Evolutionary conservation across 2,329 filamentous ascomycete species (phyloP).

Genomic region (Neonectria hederae): DNA sequence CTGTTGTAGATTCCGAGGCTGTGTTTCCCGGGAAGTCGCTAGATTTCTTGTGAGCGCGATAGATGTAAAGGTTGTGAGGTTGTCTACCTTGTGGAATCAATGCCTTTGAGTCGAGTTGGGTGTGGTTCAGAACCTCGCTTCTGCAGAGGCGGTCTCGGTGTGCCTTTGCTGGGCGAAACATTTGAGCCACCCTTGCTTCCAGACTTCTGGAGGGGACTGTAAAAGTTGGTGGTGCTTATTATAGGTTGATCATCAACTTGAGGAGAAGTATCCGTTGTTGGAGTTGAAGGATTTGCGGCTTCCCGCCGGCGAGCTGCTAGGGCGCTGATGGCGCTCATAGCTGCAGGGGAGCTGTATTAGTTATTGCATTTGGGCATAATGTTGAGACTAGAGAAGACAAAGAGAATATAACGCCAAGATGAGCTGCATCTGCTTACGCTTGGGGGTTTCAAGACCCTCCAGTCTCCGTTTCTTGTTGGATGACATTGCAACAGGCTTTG

Average conservation of each 20-base stretch:
- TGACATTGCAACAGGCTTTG: constrained; percentile 34
- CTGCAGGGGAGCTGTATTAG: constrained; percentile 20
- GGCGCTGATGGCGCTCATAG: constrained; percentile 50
- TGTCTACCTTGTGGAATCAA: constrained; percentile 28
- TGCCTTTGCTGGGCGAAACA: constrained; percentile 32
- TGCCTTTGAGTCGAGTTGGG: constrained; percentile 20
- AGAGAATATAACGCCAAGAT: neutral
- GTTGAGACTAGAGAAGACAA: neutral
- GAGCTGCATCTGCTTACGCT: constrained; percentile 39
- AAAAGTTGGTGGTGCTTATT: constrained; percentile 41
- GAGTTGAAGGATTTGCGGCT: constrained; percentile 25
- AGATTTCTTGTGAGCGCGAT: constrained; percentile 10
- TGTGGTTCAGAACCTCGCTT: constrained; percentile 25
- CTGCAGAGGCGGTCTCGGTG: constrained; percentile 21
- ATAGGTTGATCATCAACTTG: constrained; percentile 34
- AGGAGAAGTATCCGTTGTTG: constrained; percentile 16
- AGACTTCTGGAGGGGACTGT: constrained; percentile 41
- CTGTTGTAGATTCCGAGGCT: constrained; percentile 9
- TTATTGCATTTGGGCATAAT: neutral
- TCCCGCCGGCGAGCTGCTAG: constrained; percentile 48
- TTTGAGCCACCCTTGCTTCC: constrained; percentile 19
- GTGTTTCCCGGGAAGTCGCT: constrained; percentile 11
- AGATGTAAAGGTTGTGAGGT: neutral
- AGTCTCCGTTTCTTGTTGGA: constrained; percentile 49
- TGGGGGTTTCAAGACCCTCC: constrained; percentile 41